Percentiles rank a stretch among this genome's conserved stretches.
Evolutionary conservation across 225 moss, liverwort and hornwort genomes (phyloP).

Genomic region (Marchantia paleacea): DNA sequence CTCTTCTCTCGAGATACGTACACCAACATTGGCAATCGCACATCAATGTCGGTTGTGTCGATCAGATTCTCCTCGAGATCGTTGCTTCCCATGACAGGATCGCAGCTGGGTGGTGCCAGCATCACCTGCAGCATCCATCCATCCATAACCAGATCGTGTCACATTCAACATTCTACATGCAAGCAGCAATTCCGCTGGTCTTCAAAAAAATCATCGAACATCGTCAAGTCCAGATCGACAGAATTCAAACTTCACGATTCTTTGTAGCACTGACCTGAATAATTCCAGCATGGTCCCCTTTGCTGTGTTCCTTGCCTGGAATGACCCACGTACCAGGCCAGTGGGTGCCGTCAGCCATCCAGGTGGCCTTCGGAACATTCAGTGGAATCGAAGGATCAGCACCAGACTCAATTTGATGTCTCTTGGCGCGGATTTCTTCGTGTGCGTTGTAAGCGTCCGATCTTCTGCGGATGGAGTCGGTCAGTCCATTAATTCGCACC

Average conservation of each 20-base stretch:
- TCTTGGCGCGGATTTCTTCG: slow-evolving; percentile 68
- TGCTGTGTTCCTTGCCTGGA: slow-evolving; percentile 65
- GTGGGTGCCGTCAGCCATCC: slow-evolving; percentile 84
- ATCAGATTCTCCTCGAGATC: slow-evolving; percentile 65
- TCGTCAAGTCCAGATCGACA: not conserved
- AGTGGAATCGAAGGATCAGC: slow-evolving; percentile 56
- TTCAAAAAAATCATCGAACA: not conserved
- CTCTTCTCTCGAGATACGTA: slow-evolving; percentile 93
- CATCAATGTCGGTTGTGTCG: slow-evolving; percentile 65
- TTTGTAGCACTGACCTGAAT: slow-evolving; percentile 46
- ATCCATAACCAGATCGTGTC: not conserved
- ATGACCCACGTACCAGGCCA: slow-evolving; percentile 78
- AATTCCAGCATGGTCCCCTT: slow-evolving; percentile 75
- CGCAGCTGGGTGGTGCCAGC: slow-evolving; percentile 63
- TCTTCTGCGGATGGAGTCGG: slow-evolving; percentile 66
- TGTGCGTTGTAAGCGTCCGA: slow-evolving; percentile 75
- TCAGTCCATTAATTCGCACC: slow-evolving; percentile 64
- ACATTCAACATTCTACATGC: too few species aligned
- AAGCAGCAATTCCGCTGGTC: too few species aligned
- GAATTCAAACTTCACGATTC: too few species aligned
- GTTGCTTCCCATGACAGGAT: slow-evolving; percentile 42
- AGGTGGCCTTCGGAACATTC: slow-evolving; percentile 65
- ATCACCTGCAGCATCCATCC: slow-evolving; percentile 44
- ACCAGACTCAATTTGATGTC: slow-evolving; percentile 58
- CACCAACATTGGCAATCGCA: slow-evolving; percentile 90